Percentiles rank a stretch among this genome's conserved stretches.
Evolutionary conservation across 1,284 basidiomycete genomes (phyloP).

Genomic region (Entoloma clypeatum): DNA sequence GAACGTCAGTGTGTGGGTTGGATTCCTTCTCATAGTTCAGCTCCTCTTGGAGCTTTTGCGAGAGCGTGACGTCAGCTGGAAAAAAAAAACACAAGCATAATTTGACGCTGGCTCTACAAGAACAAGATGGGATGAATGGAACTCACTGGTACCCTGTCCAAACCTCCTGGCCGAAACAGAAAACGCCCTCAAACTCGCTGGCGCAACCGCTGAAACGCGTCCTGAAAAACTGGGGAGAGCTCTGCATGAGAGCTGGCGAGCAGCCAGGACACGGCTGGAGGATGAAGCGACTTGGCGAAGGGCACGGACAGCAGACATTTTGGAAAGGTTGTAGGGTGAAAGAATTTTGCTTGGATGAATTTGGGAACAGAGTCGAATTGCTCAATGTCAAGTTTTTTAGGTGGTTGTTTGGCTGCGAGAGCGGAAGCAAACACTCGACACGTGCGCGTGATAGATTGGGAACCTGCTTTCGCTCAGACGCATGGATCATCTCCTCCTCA

Average conservation of each 20-base stretch:
- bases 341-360: conserved; percentile 1
- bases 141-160: conserved; percentile 63
- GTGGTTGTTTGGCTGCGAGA: conserved; percentile 9
- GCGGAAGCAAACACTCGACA: conserved; percentile 11
- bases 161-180: conserved; percentile 49
- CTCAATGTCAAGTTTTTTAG: conserved; percentile 14
- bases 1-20: conserved; percentile 42
- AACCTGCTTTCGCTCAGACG: too few relatives aligned
- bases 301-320: conserved; percentile 42
- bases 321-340: neutral
- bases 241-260: conserved; percentile 19
- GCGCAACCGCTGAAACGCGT: conserved; percentile 12
- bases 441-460: too few relatives aligned
- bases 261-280: conserved; percentile 26
- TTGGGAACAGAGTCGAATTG: too few relatives aligned
- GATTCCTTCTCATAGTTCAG: conserved; percentile 81
- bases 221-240: conserved; percentile 15
- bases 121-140: conserved; percentile 3
- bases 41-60: conserved; percentile 79
- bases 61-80: conserved; percentile 69
- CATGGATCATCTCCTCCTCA: too few relatives aligned
- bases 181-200: conserved; percentile 43
- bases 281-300: conserved; percentile 38
- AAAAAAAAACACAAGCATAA: conserved; percentile 2
- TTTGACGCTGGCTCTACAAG: conserved; percentile 1